A percentile compares a stretch with the other conserved stretches of the same genome.
phyloP scores from a whole-genome alignment of 2,329 filamentous ascomycete genomes.

The Dichotomopilus funicola region DNA sequence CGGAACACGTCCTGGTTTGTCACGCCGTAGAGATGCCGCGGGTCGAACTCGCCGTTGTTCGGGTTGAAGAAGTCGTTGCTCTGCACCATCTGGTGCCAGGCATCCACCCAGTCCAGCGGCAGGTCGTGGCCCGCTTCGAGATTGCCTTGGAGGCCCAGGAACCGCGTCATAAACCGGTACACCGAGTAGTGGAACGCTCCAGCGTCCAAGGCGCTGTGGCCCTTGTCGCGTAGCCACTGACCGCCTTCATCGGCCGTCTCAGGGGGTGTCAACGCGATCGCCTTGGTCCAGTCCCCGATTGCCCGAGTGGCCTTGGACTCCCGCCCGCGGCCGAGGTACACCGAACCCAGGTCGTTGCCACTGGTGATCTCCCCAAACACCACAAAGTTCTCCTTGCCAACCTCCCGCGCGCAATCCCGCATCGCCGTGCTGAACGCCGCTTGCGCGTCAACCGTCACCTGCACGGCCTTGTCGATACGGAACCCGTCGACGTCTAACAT shows the following conservation, averaged over 20 bases:
- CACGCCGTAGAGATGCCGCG: constrained; percentile 55
- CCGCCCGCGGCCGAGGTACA: constrained; percentile 57
- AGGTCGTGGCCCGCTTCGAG: constrained; percentile 47
- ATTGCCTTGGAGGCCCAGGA: constrained; percentile 54
- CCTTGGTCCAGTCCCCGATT: constrained; percentile 24
- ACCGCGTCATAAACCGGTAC: constrained; percentile 56
- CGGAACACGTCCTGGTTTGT: constrained; percentile 61
- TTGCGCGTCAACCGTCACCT: constrained; percentile 55
- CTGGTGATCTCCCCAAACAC: constrained; percentile 58
- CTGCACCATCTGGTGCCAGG: constrained; percentile 47
- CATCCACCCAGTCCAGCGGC: constrained; percentile 44
- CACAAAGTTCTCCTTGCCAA: constrained; percentile 58
- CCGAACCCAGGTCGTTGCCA: constrained; percentile 52
- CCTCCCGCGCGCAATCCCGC: constrained; percentile 48
- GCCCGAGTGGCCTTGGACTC: constrained; percentile 26
- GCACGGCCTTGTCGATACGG: constrained; percentile 60
- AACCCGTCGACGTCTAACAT: constrained; percentile 62
- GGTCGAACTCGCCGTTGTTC: constrained; percentile 41
- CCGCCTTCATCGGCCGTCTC: constrained; percentile 41
- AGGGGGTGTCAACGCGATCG: constrained; percentile 37
- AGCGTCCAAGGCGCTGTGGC: constrained; percentile 49
- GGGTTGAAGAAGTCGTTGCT: constrained; percentile 37
- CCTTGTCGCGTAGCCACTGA: constrained; percentile 39
- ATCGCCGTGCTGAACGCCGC: constrained; percentile 51
- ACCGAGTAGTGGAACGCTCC: constrained; percentile 58